A percentile compares a stretch with the other conserved stretches of the same genome.
Evolutionary conservation across 345 rosid genomes (phyloP).

Genomic region (Sisymbrium irio): DNA sequence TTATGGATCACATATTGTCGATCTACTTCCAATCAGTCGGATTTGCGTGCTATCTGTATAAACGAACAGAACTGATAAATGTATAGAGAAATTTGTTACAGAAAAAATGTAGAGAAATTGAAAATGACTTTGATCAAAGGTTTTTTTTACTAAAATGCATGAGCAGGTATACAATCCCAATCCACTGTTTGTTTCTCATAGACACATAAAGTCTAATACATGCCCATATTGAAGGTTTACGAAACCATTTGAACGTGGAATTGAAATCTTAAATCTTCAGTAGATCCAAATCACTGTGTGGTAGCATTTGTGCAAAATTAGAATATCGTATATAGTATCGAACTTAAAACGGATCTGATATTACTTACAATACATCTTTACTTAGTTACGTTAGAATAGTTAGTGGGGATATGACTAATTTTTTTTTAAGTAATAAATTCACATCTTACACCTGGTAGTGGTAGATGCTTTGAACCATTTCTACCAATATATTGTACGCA

Average conservation of each 20-base stretch:
- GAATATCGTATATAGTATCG: not conserved
- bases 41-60: not conserved
- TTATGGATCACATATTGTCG: not conserved
- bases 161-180: not conserved
- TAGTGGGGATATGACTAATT: not conserved
- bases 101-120: not conserved
- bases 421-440: not conserved
- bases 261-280: not conserved
- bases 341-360: not conserved
- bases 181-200: not conserved
- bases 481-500: not conserved
- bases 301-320: not conserved
- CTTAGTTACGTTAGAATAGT: not conserved
- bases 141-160: not conserved
- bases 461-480: slow-evolving; percentile 14
- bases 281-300: not conserved
- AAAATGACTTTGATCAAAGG: not conserved
- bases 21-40: not conserved
- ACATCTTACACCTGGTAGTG: not conserved
- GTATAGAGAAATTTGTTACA: not conserved
- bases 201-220: not conserved
- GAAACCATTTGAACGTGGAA: not conserved
- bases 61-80: not conserved
- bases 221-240: not conserved
- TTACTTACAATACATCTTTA: not conserved